A percentile compares a stretch with the other conserved stretches of the same genome.
Conservation (phyloP, 1,139 yeast species). For the Yamadazyma sp. region DNA sequence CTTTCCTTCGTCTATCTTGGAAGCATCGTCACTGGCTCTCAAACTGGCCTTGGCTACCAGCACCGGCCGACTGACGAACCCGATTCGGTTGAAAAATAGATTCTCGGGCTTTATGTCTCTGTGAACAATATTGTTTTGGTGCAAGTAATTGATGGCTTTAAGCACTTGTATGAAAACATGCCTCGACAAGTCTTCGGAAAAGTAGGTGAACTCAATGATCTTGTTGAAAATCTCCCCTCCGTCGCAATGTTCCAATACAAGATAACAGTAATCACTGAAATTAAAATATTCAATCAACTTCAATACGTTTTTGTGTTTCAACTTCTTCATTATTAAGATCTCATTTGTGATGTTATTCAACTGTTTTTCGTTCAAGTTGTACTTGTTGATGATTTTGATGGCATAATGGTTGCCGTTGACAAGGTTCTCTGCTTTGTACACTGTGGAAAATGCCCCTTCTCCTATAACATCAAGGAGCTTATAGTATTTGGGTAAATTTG, state of each 20-base stretch:
- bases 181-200: constrained; percentile 79
- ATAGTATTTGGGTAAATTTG: constrained; percentile 26
- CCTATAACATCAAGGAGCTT: constrained; percentile 43
- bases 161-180: constrained; percentile 87
- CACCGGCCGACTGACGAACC: constrained; percentile 42
- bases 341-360: constrained; percentile 72
- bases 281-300: constrained; percentile 65
- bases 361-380: constrained; percentile 50
- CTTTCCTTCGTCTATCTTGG: constrained; percentile 84
- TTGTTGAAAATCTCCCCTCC: constrained; percentile 97
- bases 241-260: constrained; percentile 78
- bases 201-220: constrained; percentile 87
- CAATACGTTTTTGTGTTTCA: constrained; percentile 72
- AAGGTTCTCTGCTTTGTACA: constrained; percentile 60
- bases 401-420: constrained; percentile 60
- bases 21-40: constrained; percentile 73
- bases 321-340: constrained; percentile 76
- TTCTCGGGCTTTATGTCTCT: constrained; percentile 96
- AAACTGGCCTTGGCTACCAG: constrained; percentile 43
- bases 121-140: constrained; percentile 86
- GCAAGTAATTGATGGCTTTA: constrained; percentile 77
- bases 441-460: constrained; percentile 91
- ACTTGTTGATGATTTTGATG: constrained; percentile 78
- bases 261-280: constrained; percentile 61
- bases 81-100: constrained; percentile 59